Conservation (phyloP, 306 rosid genomes). For the Mimosa pudica region DNA sequence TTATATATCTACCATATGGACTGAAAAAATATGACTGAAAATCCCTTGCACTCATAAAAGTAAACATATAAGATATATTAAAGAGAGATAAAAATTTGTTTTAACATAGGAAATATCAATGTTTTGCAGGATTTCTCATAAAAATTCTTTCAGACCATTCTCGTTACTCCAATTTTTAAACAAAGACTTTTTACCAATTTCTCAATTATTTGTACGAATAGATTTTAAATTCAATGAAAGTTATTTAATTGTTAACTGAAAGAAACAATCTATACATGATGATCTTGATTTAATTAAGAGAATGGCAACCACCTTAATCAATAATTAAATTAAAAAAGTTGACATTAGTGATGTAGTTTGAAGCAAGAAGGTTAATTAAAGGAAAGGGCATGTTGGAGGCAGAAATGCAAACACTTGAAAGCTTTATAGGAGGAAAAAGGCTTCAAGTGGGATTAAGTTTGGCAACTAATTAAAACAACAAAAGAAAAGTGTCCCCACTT, state of each 20-base stretch:
- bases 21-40: neutral
- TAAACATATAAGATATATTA: neutral
- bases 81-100: neutral
- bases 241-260: neutral
- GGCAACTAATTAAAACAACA: conserved; percentile 45
- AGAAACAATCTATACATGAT: neutral
- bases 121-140: too few relatives aligned
- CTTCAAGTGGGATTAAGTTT: conserved; percentile 51
- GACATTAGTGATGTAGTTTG: conserved; percentile 15
- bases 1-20: neutral
- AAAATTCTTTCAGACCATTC: too few relatives aligned
- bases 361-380: conserved; percentile 6
- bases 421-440: conserved; percentile 41
- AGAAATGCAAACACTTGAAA: conserved; percentile 34
- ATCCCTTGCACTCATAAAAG: neutral
- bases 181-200: too few relatives aligned
- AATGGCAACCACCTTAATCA: neutral
- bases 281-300: neutral
- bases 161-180: too few relatives aligned
- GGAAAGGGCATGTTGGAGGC: conserved; percentile 47
- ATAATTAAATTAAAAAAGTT: conserved; percentile 16
- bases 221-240: neutral
- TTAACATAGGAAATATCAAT: too few relatives aligned
- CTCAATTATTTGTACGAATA: neutral
- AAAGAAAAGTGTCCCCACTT: conserved; percentile 50